Conservation (phyloP, 192 early-diverging fungal genomes). For the Coemansia sp. region DNA sequence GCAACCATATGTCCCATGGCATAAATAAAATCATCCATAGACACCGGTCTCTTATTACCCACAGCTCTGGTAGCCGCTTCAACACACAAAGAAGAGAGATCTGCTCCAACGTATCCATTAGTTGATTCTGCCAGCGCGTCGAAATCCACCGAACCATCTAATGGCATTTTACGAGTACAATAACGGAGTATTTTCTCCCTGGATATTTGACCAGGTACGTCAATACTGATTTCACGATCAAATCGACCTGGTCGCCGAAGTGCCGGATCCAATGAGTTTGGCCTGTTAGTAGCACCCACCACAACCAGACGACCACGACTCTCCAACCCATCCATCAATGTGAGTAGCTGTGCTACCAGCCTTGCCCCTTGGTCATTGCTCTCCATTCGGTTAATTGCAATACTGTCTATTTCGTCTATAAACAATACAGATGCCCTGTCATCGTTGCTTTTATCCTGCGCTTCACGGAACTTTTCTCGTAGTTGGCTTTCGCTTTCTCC, state of each 20-base stretch:
- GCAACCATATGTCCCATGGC: constrained; percentile 68
- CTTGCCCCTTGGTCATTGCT: constrained; percentile 70
- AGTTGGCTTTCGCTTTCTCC: constrained; percentile 88
- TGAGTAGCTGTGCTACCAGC: constrained; percentile 94
- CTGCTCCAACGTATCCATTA: constrained; percentile 94
- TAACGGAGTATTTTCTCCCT: constrained; percentile 67
- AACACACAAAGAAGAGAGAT: constrained; percentile 80
- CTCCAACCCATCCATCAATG: constrained; percentile 99
- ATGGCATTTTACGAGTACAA: constrained; percentile 60
- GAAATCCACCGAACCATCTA: constrained; percentile 58
- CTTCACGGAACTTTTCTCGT: constrained; percentile 70
- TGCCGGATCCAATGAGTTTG: constrained; percentile 95
- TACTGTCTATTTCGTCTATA: constrained; percentile 90
- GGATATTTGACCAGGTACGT: constrained; percentile 67
- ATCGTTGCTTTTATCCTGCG: constrained; percentile 46
- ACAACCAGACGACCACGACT: constrained; percentile 94
- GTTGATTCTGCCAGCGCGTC: constrained; percentile 63
- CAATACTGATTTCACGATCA: constrained; percentile 97
- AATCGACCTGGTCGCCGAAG: constrained; percentile 91
- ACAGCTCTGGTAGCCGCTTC: constrained; percentile 68
- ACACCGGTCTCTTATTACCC: constrained; percentile 24
- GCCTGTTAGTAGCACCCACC: constrained; percentile 98
- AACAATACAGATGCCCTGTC: constrained; percentile 77
- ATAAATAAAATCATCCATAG: constrained; percentile 63
- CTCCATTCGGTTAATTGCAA: constrained; percentile 36